Evolutionary conservation across 2,329 filamentous ascomycete genomes (phyloP).

Genomic region (Calonectria montana): DNA sequence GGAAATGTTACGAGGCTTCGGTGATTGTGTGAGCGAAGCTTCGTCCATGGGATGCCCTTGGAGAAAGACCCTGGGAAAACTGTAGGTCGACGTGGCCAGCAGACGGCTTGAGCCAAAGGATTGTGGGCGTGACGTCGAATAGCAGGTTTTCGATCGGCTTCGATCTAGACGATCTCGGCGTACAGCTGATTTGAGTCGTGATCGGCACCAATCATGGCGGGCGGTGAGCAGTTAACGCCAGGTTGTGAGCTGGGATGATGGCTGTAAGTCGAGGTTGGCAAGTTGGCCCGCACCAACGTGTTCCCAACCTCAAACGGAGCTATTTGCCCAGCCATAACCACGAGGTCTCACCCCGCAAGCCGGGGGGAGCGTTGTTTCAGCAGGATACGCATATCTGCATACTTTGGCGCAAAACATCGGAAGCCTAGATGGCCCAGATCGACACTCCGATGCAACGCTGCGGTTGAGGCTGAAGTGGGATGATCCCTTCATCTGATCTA

Average conservation of each 20-base stretch:
- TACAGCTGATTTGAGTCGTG: constrained; percentile 10
- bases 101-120: constrained; percentile 27
- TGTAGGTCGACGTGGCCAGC: constrained; percentile 36
- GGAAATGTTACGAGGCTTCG: constrained; percentile 25
- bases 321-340: constrained; percentile 1
- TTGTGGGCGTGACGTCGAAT: constrained; percentile 36
- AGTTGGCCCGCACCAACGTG: constrained; percentile 30
- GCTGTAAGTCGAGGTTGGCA: constrained; percentile 41
- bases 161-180: constrained; percentile 37
- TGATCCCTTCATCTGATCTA: constrained; percentile 6
- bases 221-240: constrained; percentile 24
- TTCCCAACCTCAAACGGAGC: constrained; percentile 14
- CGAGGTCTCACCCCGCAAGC: constrained; percentile 13
- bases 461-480: constrained; percentile 1
- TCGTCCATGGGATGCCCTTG: constrained; percentile 41
- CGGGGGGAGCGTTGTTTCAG: constrained; percentile 2
- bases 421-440: background rate
- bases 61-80: constrained; percentile 33
- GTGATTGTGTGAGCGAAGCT: background rate
- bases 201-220: constrained; percentile 38
- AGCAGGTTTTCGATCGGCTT: constrained; percentile 6
- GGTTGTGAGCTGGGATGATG: constrained; percentile 38
- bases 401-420: background rate
- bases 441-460: background rate
- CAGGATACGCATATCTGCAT: background rate